A percentile compares a stretch with the other conserved stretches of the same genome.
phyloP scores from a whole-genome alignment of 495 filamentous ascomycete species.

The Hypoxylon cercidicola region DNA sequence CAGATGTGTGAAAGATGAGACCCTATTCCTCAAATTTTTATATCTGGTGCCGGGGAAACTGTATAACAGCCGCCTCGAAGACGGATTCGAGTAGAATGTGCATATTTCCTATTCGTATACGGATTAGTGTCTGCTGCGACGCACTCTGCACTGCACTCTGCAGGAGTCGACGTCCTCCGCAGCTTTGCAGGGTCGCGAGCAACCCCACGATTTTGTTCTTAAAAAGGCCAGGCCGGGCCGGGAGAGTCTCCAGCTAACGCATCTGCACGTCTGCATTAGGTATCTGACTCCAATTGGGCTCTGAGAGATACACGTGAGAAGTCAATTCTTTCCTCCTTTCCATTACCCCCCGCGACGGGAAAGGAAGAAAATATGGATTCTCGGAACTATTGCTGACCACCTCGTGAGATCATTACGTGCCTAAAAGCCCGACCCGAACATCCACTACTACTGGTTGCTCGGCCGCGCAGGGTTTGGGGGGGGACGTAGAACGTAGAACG shows the following conservation, averaged over 20 bases:
- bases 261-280: too few relatives aligned
- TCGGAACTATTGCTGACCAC: slow-evolving; percentile 17
- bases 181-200: background rate
- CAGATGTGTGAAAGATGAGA: background rate
- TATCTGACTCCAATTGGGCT: slow-evolving; percentile 4
- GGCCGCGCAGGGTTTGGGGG: too few relatives aligned
- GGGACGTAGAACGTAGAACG: too few relatives aligned
- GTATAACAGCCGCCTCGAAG: slow-evolving; percentile 10
- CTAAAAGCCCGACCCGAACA: slow-evolving; percentile 37
- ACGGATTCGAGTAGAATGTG: slow-evolving; percentile 4
- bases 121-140: slow-evolving; percentile 2
- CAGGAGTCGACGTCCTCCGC: slow-evolving; percentile 6
- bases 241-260: too few relatives aligned
- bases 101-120: slow-evolving; percentile 9
- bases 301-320: slow-evolving; percentile 1
- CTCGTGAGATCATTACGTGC: slow-evolving; percentile 35
- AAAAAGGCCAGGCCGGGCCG: background rate
- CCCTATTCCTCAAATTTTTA: background rate
- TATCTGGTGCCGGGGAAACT: slow-evolving; percentile 21
- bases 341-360: background rate
- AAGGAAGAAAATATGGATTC: slow-evolving; percentile 4
- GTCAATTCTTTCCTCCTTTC: slow-evolving; percentile 3
- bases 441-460: slow-evolving; percentile 9
- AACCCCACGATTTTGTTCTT: background rate
- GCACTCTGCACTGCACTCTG: background rate